A percentile compares a stretch with the other conserved stretches of the same genome.
Evolutionary conservation across 208 protist species (phyloP).

Genomic region (Vickermania ingenoplastis): DNA sequence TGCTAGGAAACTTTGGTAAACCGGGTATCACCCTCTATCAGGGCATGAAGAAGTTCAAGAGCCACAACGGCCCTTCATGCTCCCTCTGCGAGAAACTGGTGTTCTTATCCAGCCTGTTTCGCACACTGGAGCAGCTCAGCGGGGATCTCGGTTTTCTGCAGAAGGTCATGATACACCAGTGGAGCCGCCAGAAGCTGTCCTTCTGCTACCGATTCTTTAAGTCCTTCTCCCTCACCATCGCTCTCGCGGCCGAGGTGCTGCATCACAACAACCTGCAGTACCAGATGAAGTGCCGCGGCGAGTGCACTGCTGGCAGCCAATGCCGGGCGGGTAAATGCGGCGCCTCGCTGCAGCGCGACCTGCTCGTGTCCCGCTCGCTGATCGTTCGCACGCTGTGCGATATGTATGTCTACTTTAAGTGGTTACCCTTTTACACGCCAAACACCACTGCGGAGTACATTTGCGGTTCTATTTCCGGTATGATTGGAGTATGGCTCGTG

Average conservation of each 20-base stretch:
- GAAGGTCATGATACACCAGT: conserved; percentile 64
- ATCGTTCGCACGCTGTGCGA: conserved; percentile 69
- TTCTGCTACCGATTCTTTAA: conserved; percentile 87
- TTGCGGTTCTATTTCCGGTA: conserved; percentile 47
- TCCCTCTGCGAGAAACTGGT: conserved; percentile 9
- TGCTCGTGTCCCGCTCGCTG: conserved; percentile 38
- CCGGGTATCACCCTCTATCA: conserved; percentile 41
- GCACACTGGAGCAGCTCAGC: conserved; percentile 61
- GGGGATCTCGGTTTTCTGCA: conserved; percentile 81
- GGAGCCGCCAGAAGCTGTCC: conserved; percentile 53
- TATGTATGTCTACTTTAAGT: conserved; percentile 90
- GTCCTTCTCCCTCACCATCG: conserved; percentile 71
- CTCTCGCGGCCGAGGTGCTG: conserved; percentile 39
- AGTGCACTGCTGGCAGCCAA: neutral
- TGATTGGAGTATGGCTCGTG: conserved; percentile 65
- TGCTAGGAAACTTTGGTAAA: conserved; percentile 80
- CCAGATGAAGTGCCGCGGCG: neutral
- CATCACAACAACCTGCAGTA: conserved; percentile 9
- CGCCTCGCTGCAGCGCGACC: neutral
- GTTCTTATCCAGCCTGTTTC: conserved; percentile 41
- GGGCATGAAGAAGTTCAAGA: conserved; percentile 17
- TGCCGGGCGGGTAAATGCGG: neutral
- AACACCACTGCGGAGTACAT: conserved; percentile 58
- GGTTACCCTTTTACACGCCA: conserved; percentile 72
- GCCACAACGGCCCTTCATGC: neutral